A percentile compares a stretch with the other conserved stretches of the same genome.
phyloP scores from a whole-genome alignment of 306 rosid species.

The Hippophae gyantsensis region DNA sequence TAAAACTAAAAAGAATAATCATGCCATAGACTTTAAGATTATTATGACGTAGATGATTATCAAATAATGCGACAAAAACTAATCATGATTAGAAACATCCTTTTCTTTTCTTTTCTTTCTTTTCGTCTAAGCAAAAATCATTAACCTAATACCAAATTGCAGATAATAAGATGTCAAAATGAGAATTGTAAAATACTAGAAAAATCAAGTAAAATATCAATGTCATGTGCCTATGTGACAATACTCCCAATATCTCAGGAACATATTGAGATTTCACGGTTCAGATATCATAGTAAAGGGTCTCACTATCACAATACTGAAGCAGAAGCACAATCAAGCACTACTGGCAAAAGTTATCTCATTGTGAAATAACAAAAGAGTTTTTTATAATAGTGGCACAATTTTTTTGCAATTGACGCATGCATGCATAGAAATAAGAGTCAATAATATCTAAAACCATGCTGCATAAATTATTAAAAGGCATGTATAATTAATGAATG shows the following conservation, averaged over 20 bases:
- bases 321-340: not conserved
- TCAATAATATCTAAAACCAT: conserved; percentile 13
- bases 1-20: too few species aligned
- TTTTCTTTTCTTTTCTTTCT: conserved; percentile 2
- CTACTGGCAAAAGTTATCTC: not conserved
- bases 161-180: conserved; percentile 8
- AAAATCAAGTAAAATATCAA: not conserved
- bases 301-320: conserved; percentile 1
- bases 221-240: not conserved
- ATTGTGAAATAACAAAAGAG: too few species aligned
- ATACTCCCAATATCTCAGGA: conserved; percentile 5
- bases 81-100: not conserved
- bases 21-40: too few species aligned
- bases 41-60: conserved; percentile 3
- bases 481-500: conserved; percentile 3
- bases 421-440: not conserved
- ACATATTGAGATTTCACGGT: not conserved
- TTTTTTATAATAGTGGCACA: too few species aligned
- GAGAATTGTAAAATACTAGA: not conserved
- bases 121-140: conserved; percentile 3
- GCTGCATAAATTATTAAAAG: conserved; percentile 6
- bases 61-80: not conserved
- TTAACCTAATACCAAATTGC: conserved; percentile 4
- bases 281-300: not conserved
- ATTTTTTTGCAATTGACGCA: not conserved